Evolutionary conservation across 768 basidiomycete species (phyloP).

Genomic region (Boletus rubescentipes): DNA sequence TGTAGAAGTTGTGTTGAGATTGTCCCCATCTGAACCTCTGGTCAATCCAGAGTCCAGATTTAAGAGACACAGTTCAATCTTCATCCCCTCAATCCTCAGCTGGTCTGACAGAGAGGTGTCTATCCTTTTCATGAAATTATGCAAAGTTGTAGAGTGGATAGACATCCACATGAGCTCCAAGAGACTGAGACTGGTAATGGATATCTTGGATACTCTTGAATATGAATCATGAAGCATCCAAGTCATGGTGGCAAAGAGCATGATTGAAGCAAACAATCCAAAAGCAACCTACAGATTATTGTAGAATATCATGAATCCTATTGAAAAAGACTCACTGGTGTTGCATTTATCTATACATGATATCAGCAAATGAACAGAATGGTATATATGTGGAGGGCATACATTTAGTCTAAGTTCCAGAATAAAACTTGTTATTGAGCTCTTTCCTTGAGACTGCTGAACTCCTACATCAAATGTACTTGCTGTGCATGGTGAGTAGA

Average conservation of each 20-base stretch:
- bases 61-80: background rate
- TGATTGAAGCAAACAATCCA: background rate
- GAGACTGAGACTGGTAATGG: background rate
- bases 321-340: background rate
- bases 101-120: background rate
- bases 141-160: background rate
- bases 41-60: background rate
- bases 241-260: background rate
- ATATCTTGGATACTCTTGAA: background rate
- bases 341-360: background rate
- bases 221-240: background rate
- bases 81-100: background rate
- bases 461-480: background rate
- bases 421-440: background rate
- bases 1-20: background rate
- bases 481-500: background rate
- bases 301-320: background rate
- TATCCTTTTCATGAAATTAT: background rate
- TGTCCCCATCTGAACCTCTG: background rate
- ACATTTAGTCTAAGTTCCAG: background rate
- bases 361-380: background rate
- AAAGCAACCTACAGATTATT: background rate
- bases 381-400: background rate
- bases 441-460: background rate
- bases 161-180: background rate